A percentile compares a stretch with the other conserved stretches of the same genome.
Conservation (phyloP, 371 early-diverging fungal genomes). For the Mucor plumbeus region DNA sequence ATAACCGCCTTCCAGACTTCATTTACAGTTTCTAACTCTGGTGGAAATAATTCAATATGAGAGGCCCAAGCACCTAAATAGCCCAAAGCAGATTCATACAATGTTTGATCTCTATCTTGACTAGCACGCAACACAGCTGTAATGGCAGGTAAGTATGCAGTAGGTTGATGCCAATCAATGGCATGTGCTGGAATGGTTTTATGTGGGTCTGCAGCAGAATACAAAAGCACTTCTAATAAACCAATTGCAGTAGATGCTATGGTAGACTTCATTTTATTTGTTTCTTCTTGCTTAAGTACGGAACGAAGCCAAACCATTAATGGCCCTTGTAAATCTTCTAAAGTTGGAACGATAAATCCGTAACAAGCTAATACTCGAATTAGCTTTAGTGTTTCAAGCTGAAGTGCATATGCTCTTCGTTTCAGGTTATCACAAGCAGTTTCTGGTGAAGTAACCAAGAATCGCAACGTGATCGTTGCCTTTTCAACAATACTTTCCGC, state of each 20-base stretch:
- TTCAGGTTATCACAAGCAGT: slow-evolving; percentile 23
- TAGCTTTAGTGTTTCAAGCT: slow-evolving; percentile 53
- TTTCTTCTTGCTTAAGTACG: slow-evolving; percentile 15
- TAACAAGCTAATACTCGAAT: slow-evolving; percentile 55
- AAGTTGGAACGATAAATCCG: slow-evolving; percentile 52
- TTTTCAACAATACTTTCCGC: slow-evolving; percentile 49
- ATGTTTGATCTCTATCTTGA: background rate
- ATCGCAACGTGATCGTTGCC: slow-evolving; percentile 44
- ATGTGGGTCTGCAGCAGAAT: slow-evolving; percentile 63
- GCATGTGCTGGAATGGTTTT: slow-evolving; percentile 60
- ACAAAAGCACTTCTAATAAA: slow-evolving; percentile 40
- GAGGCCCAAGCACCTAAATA: slow-evolving; percentile 57
- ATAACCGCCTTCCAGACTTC: slow-evolving; percentile 33
- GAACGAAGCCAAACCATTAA: slow-evolving; percentile 50
- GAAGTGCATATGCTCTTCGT: slow-evolving; percentile 48
- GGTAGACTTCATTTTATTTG: background rate
- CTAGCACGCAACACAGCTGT: slow-evolving; percentile 28
- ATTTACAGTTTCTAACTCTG: slow-evolving; percentile 11
- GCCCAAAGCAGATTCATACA: slow-evolving; percentile 47
- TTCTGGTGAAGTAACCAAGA: slow-evolving; percentile 50
- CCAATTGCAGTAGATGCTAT: slow-evolving; percentile 34
- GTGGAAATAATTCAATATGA: slow-evolving; percentile 47
- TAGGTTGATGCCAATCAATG: slow-evolving; percentile 64
- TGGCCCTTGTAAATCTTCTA: slow-evolving; percentile 48
- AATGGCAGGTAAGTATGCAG: slow-evolving; percentile 47